Conservation (phyloP, 2,329 filamentous ascomycete genomes). For the Colletotrichum sp. region DNA sequence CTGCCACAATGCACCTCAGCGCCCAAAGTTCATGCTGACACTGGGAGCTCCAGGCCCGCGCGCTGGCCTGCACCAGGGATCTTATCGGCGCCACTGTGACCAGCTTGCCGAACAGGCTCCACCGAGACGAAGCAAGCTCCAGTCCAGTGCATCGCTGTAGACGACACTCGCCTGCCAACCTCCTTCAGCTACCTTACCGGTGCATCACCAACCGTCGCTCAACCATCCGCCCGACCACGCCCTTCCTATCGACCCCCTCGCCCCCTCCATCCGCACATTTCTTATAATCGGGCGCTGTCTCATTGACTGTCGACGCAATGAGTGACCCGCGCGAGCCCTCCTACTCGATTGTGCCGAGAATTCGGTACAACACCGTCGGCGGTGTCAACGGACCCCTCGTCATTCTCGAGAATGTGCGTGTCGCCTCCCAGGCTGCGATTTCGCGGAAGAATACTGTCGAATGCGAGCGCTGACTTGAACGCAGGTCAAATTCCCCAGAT, state of each 20-base stretch:
- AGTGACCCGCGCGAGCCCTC: conserved; percentile 64
- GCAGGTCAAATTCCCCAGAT: conserved; percentile 95
- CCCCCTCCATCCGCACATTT: conserved; percentile 19
- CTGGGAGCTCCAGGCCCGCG: conserved; percentile 7
- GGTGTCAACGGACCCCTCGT: conserved; percentile 98
- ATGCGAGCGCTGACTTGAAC: background rate
- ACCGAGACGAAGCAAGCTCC: conserved; percentile 43
- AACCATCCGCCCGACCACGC: conserved; percentile 12
- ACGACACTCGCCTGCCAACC: conserved; percentile 34
- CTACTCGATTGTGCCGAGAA: conserved; percentile 63
- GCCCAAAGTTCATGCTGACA: background rate
- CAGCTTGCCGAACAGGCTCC: conserved; percentile 31
- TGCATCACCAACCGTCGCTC: conserved; percentile 14
- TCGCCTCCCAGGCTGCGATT: conserved; percentile 6
- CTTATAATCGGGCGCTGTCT: conserved; percentile 18
- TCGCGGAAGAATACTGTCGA: conserved; percentile 3
- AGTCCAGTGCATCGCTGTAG: conserved; percentile 28
- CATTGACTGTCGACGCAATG: conserved; percentile 43
- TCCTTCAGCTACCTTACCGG: conserved; percentile 26
- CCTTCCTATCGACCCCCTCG: conserved; percentile 14
- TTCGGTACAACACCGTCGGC: conserved; percentile 98
- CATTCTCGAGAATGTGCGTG: conserved; percentile 90
- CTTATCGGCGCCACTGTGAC: conserved; percentile 21
- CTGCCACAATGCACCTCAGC: conserved; percentile 19
- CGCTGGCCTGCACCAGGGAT: conserved; percentile 6